Conservation (phyloP, 768 basidiomycete species). For the Roridomyces roridus region DNA sequence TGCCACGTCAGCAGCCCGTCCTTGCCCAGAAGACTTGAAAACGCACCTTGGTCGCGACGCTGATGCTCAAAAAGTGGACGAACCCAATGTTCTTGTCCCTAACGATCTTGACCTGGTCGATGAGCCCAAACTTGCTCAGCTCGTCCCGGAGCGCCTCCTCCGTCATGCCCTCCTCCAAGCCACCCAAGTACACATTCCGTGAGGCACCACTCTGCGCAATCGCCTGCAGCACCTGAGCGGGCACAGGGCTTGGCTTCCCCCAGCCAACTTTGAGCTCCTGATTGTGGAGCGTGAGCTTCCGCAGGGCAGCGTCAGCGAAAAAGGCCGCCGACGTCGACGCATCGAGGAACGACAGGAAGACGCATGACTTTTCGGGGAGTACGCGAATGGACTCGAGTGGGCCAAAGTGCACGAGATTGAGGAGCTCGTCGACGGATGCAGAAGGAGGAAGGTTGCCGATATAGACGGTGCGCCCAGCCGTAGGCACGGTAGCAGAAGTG, state of each 20-base stretch:
- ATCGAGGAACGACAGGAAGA: constrained; percentile 98
- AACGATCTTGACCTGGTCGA: constrained; percentile 99
- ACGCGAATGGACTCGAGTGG: constrained; percentile 95
- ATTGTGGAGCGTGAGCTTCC: constrained; percentile 90
- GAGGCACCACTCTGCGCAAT: constrained; percentile 93
- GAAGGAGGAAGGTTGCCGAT: constrained; percentile 95
- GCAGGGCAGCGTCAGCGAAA: constrained; percentile 95
- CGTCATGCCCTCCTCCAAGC: constrained; percentile 86
- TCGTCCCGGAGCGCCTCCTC: constrained; percentile 94
- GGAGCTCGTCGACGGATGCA: constrained; percentile 96
- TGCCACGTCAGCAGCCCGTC: not conserved
- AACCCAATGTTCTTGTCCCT: constrained; percentile 99
- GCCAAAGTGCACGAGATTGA: constrained; percentile 97
- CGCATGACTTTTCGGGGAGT: constrained; percentile 95
- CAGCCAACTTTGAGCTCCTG: constrained; percentile 99
- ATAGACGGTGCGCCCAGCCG: constrained; percentile 86
- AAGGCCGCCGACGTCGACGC: constrained; percentile 93
- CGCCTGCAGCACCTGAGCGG: constrained; percentile 74
- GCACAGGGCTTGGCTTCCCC: constrained; percentile 94
- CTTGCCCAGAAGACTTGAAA: no score
- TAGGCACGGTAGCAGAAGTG: constrained; percentile 55
- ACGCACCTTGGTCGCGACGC: constrained; percentile 90
- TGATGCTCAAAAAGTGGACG: constrained; percentile 96
- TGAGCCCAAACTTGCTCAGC: constrained; percentile 89
- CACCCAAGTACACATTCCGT: constrained; percentile 95